Evolutionary conservation across 2,329 filamentous ascomycete genomes (phyloP), one percentile per base, ranked within the genome.

Genomic region (Penicillium sp.): DNA sequence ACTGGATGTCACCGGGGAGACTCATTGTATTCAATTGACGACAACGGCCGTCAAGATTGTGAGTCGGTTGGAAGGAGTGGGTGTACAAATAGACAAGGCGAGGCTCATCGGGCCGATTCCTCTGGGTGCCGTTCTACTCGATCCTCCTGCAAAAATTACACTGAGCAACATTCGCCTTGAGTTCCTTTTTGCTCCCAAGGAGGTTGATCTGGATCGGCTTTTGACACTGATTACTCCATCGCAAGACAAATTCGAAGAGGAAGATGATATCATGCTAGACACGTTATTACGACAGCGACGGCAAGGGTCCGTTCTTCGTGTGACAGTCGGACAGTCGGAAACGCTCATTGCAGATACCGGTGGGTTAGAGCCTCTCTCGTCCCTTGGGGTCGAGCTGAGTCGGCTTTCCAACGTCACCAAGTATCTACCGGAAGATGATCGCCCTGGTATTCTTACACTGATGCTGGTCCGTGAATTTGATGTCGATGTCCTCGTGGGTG

Each of bases 181-280:
- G 50, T 95, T 88, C 60, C 71, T 89, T 1, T 79, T 80, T 53
- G 72, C 80, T 0, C 92, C 93, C 0, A 85, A 86, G 53, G 86
- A 95, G 58, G 75, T 78, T 14, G 93, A 99, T 66, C 76, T 99
- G 0, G 87, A 91, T 62, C 82, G 85, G 29, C 77, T 99, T 1
- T 74, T 99, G 0, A 86, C 88, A 44, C 78, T 99, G 43, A 88
- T 99, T 47, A 95, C 88, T 6, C 95, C 93, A 0, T 95, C 91
- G 0, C 93, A 90, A 56, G 84, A 93, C 67, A 89, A 91, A 55
- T 96, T 93, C 60, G 86, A 92, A 53, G 83, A 84, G 39, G 88
- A 95, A 52, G 89, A 96, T 60, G 92, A 97, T 62, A 95, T 99
- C 52, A 84, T 99, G 77, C 81, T 99, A 18, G 92, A 97, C 60